Evolutionary conservation across 306 rosid species (phyloP).

Genomic region (Lupinus albus): DNA sequence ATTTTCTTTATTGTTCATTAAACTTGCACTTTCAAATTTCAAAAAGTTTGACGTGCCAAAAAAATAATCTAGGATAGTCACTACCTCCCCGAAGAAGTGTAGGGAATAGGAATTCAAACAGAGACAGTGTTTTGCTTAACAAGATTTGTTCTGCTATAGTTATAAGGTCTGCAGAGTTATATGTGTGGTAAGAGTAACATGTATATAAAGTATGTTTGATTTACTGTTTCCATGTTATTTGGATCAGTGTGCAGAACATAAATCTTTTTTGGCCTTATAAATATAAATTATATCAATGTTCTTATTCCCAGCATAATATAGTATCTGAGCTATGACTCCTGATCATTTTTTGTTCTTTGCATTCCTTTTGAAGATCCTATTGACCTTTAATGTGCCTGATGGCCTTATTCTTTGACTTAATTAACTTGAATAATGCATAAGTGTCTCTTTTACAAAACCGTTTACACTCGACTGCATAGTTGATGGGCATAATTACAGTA

Average conservation of each 20-base stretch:
- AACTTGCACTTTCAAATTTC: slow-evolving; percentile 11
- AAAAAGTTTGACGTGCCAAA: neutral
- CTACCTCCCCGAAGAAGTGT: slow-evolving; percentile 2
- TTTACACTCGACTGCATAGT: slow-evolving; percentile 23
- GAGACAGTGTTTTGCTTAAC: neutral
- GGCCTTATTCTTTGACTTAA: slow-evolving; percentile 29
- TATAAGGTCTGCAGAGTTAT: slow-evolving; percentile 8
- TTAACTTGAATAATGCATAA: slow-evolving; percentile 19
- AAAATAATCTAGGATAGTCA: neutral
- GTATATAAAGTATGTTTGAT: neutral
- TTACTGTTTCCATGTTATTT: slow-evolving; percentile 17
- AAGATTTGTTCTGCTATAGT: neutral
- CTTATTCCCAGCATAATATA: neutral
- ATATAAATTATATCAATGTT: slow-evolving; percentile 1
- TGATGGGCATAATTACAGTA: neutral
- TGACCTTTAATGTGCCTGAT: slow-evolving; percentile 16
- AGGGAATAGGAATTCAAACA: neutral
- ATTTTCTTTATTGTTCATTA: neutral
- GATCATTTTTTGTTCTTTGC: slow-evolving; percentile 1
- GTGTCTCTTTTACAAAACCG: slow-evolving; percentile 23
- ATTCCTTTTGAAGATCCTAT: slow-evolving; percentile 24
- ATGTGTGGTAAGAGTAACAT: slow-evolving; percentile 4
- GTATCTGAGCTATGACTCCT: neutral
- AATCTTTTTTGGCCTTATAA: slow-evolving; percentile 12
- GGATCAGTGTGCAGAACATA: neutral